phyloP scores from a whole-genome alignment of 2,329 filamentous ascomycete species.

The Grosmannia serpens region DNA sequence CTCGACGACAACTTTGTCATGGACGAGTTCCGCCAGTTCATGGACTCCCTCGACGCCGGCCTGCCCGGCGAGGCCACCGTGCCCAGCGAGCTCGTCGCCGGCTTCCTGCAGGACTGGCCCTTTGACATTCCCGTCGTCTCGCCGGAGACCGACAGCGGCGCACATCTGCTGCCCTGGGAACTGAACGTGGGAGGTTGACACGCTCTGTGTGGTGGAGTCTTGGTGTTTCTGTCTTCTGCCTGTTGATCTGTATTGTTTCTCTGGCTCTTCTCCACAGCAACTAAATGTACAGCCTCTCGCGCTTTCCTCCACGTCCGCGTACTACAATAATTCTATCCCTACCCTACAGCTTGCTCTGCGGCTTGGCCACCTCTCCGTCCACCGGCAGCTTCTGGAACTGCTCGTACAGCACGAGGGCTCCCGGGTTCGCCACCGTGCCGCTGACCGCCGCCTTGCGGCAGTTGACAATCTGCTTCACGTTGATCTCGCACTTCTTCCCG shows the following conservation, averaged over 20 bases:
- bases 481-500: constrained; percentile 33
- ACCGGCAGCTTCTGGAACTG: constrained; percentile 7
- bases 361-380: not conserved
- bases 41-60: not conserved
- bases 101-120: constrained; percentile 3
- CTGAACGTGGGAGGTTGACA: not conserved
- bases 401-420: constrained; percentile 20
- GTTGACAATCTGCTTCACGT: constrained; percentile 27
- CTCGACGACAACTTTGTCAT: constrained; percentile 1
- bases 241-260: not conserved
- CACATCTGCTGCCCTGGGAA: not conserved
- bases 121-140: not conserved
- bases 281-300: not conserved
- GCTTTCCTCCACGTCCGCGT: too few species aligned
- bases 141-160: not conserved
- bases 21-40: constrained; percentile 2
- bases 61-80: not conserved
- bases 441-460: constrained; percentile 25
- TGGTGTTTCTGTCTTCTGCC: not conserved
- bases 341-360: constrained; percentile 1
- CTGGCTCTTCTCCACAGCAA: not conserved
- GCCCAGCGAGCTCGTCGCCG: not conserved
- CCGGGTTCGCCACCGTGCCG: constrained; percentile 27
- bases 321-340: not conserved
- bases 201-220: not conserved